phyloP scores from a whole-genome alignment of 169 alveolate species.

The Cryptosporidium canis region DNA sequence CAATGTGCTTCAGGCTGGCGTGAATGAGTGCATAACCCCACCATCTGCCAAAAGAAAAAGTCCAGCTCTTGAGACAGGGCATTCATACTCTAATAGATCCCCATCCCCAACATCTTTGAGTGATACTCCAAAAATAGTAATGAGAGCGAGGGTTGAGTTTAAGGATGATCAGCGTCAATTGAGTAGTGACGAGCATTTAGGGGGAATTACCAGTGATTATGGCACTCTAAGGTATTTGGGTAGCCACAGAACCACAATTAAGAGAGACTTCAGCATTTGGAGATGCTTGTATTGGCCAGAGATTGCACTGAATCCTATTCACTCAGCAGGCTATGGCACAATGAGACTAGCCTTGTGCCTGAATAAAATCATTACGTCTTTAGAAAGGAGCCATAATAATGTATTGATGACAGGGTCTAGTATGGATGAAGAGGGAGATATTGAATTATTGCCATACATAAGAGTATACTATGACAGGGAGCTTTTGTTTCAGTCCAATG shows the following conservation, averaged over 20 bases:
- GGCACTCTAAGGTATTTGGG: not conserved
- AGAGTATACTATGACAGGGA: slow-evolving; percentile 31
- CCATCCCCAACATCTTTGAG: not conserved
- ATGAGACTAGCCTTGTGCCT: slow-evolving; percentile 55
- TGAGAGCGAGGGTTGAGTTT: too few species aligned
- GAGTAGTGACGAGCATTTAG: not conserved
- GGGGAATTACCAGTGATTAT: not conserved
- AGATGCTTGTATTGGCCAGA: slow-evolving; percentile 62
- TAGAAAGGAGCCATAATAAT: not conserved
- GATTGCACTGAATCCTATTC: slow-evolving; percentile 32
- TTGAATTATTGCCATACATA: slow-evolving; percentile 51
- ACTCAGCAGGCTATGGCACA: slow-evolving; percentile 54
- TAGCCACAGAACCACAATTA: not conserved
- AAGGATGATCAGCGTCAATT: too few species aligned
- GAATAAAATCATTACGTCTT: slow-evolving; percentile 16
- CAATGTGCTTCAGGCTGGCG: not conserved
- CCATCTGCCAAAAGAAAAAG: not conserved
- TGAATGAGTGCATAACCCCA: not conserved
- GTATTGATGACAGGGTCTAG: not conserved
- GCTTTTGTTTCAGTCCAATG: slow-evolving; percentile 38
- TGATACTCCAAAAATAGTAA: not conserved
- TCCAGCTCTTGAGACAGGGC: not conserved
- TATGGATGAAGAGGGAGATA: not conserved
- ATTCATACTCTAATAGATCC: not conserved
- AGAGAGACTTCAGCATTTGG: slow-evolving; percentile 62